A percentile compares a stretch with the other conserved stretches of the same genome.
Evolutionary conservation across 805 yeast species (phyloP).

Genomic region (Naumovozyma castellii): DNA sequence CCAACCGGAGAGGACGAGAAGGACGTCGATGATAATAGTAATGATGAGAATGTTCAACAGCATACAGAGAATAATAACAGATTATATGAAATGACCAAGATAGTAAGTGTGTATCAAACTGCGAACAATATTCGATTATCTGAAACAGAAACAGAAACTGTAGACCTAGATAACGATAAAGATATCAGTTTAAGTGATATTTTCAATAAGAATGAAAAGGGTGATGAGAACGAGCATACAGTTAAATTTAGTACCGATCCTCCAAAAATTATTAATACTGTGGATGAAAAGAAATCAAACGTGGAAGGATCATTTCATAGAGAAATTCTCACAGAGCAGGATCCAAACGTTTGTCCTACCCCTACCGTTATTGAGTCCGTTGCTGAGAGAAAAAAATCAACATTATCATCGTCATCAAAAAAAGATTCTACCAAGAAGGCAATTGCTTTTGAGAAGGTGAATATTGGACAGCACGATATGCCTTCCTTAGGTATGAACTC

Average conservation of each 20-base stretch:
- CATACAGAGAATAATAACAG: conserved; percentile 7
- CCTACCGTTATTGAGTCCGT: background rate
- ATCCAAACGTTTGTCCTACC: background rate
- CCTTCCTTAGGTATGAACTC: too few species aligned
- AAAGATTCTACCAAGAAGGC: too few species aligned
- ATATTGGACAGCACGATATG: too few species aligned
- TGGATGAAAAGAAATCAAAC: background rate
- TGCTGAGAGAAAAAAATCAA: background rate
- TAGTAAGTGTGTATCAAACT: conserved; percentile 25
- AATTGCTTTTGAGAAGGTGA: too few species aligned
- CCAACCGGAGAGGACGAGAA: background rate
- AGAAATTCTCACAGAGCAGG: conserved; percentile 1
- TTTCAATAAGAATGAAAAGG: conserved; percentile 10
- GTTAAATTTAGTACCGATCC: conserved; percentile 22
- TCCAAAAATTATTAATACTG: conserved; percentile 19
- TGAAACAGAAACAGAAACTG: background rate
- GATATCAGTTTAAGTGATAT: conserved; percentile 23
- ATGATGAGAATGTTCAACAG: conserved; percentile 1
- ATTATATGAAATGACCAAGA: conserved; percentile 28
- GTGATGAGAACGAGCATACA: conserved; percentile 10
- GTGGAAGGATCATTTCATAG: background rate
- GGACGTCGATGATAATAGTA: background rate
- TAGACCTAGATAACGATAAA: background rate
- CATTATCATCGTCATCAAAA: background rate
- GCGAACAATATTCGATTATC: background rate